Conservation (phyloP, 1,284 basidiomycete species). For the Ustilago shanxiensis region DNA sequence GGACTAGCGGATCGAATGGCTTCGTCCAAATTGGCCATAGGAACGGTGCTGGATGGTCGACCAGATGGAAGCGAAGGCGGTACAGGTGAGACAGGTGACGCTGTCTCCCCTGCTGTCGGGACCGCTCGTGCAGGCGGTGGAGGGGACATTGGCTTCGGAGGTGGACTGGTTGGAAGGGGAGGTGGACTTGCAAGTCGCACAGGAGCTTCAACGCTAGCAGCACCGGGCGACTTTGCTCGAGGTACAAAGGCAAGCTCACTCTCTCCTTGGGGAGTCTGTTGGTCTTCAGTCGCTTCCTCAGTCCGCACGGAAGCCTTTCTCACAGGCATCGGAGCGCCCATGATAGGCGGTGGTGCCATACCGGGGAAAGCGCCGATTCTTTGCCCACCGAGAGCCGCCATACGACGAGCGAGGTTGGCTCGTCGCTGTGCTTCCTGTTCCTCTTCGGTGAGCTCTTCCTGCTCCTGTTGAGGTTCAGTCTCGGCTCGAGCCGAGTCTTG, state of each 20-base stretch:
- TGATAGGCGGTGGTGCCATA: slow-evolving; percentile 75
- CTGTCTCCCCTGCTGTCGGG: slow-evolving; percentile 21
- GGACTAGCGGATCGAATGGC: slow-evolving; percentile 42
- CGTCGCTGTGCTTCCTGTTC: slow-evolving; percentile 62
- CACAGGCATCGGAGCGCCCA: slow-evolving; percentile 72
- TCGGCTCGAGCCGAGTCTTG: slow-evolving; percentile 14
- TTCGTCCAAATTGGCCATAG: slow-evolving; percentile 41
- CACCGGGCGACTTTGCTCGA: slow-evolving; percentile 39
- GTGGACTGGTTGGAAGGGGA: slow-evolving; percentile 33
- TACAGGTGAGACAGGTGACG: slow-evolving; percentile 26
- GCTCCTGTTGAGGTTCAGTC: slow-evolving; percentile 10
- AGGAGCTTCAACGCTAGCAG: slow-evolving; percentile 25
- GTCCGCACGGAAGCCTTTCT: slow-evolving; percentile 69
- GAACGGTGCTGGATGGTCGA: slow-evolving; percentile 42
- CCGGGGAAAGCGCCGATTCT: slow-evolving; percentile 70
- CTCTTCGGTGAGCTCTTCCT: slow-evolving; percentile 52
- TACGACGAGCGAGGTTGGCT: slow-evolving; percentile 61
- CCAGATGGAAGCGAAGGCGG: slow-evolving; percentile 34
- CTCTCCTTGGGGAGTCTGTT: slow-evolving; percentile 1
- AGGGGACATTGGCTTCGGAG: slow-evolving; percentile 41
- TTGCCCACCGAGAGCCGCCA: slow-evolving; percentile 67
- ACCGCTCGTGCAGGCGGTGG: slow-evolving; percentile 26
- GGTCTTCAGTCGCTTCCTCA: slow-evolving; percentile 52
- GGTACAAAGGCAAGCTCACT: slow-evolving; percentile 68
- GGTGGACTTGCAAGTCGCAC: slow-evolving; percentile 30